Evolutionary conservation across 129 eudicot species (phyloP).

Genomic region (carrot (Daucus carota)): DNA sequence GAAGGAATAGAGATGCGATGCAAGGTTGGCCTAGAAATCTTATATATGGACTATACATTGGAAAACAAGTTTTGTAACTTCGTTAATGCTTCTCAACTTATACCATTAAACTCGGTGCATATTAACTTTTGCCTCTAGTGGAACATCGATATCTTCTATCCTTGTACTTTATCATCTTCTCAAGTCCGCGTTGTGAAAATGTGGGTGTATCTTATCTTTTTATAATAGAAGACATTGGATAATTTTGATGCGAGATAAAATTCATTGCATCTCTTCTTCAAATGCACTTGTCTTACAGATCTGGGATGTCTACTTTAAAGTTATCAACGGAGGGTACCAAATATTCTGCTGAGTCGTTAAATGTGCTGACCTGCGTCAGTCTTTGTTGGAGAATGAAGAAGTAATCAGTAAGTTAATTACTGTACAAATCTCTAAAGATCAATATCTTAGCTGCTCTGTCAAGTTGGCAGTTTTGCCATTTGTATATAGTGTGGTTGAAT

Average conservation of each 20-base stretch:
- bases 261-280: background rate
- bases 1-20: constrained; percentile 54
- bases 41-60: constrained; percentile 16
- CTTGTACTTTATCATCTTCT: background rate
- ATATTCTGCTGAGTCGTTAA: background rate
- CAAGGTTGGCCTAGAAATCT: constrained; percentile 29
- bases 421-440: constrained; percentile 8
- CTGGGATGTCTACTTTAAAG: background rate
- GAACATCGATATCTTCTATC: background rate
- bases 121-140: background rate
- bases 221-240: background rate
- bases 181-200: background rate
- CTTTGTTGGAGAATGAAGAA: background rate
- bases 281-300: background rate
- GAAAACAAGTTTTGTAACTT: constrained; percentile 32
- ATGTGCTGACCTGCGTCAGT: background rate
- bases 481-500: background rate
- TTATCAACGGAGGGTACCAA: background rate
- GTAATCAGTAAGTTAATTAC: background rate
- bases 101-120: constrained; percentile 6
- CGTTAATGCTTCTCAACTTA: constrained; percentile 10
- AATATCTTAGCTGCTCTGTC: background rate
- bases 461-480: background rate
- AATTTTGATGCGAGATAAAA: background rate
- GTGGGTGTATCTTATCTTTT: background rate